Evolutionary conservation across 1,284 basidiomycete species (phyloP).

Genomic region (Trichosporon sp.): DNA sequence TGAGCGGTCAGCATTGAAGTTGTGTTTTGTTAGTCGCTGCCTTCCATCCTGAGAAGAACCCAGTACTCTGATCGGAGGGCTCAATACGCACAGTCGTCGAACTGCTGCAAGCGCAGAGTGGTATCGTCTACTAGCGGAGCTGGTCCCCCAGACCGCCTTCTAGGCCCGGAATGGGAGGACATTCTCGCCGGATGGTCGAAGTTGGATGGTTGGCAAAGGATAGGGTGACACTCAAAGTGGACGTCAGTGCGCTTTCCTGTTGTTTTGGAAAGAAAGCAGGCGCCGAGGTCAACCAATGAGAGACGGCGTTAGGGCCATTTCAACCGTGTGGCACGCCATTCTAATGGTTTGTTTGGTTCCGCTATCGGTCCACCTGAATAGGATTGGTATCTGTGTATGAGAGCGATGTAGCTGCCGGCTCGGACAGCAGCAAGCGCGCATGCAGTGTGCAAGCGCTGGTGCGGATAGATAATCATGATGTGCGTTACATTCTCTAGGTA

Average conservation of each 20-base stretch:
- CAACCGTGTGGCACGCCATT: background rate
- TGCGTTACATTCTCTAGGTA: constrained; percentile 20
- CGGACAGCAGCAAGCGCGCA: background rate
- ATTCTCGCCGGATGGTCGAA: constrained; percentile 16
- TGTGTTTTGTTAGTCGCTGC: background rate
- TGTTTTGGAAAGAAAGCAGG: constrained; percentile 19
- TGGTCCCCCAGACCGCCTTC: constrained; percentile 8
- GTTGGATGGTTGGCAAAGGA: background rate
- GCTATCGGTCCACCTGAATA: background rate
- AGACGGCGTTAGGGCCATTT: constrained; percentile 6
- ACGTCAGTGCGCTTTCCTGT: constrained; percentile 1
- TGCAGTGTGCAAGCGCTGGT: too few relatives aligned
- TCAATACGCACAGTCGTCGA: constrained; percentile 26
- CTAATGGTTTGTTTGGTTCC: constrained; percentile 15
- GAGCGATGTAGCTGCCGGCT: too few relatives aligned
- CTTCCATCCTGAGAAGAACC: background rate
- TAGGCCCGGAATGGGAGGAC: constrained; percentile 13
- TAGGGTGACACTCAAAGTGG: constrained; percentile 5
- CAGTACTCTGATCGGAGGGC: too few relatives aligned
- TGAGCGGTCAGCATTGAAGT: background rate
- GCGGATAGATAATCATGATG: background rate
- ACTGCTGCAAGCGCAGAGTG: constrained; percentile 17
- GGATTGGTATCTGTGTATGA: too few relatives aligned
- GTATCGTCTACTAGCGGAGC: background rate
- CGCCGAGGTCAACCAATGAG: constrained; percentile 16